Conservation (phyloP, 83 land plant species). For the Thuja plicata region DNA sequence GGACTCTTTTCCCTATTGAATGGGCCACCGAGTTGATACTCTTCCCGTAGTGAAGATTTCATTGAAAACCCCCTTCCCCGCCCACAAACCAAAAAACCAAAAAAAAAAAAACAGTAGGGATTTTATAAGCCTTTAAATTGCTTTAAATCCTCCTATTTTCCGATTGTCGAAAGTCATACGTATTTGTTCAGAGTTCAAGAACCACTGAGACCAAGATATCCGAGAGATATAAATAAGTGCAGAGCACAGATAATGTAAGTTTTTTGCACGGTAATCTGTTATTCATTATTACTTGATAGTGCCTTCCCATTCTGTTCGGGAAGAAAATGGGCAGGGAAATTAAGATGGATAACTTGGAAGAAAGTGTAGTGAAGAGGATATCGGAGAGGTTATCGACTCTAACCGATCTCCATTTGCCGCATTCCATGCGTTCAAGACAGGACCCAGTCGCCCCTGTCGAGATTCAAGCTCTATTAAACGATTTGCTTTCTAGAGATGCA, state of each 20-base stretch:
- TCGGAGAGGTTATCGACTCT: conserved; percentile 55
- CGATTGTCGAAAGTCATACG: no score
- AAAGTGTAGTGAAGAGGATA: conserved; percentile 46
- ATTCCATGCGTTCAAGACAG: conserved; percentile 33
- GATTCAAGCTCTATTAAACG: conserved; percentile 60
- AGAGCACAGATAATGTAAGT: background rate
- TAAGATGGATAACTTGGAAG: conserved; percentile 20
- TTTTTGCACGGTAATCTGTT: background rate
- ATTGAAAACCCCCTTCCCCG: no score
- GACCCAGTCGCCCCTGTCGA: conserved; percentile 39
- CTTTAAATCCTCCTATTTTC: background rate
- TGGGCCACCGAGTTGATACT: no score
- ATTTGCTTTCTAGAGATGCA: conserved; percentile 78
- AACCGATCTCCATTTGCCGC: conserved; percentile 75
- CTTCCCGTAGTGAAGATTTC: no score
- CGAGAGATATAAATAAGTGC: background rate
- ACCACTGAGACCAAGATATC: no score
- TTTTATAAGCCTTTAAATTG: background rate
- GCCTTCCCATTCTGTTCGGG: background rate
- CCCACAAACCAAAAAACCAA: no score
- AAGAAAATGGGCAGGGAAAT: conserved; percentile 24
- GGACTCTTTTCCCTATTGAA: no score
- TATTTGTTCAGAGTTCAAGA: no score
- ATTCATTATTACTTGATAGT: background rate
- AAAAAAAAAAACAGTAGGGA: no score